Evolutionary conservation across 2,329 filamentous ascomycete species (phyloP).

Genomic region (Cryphonectria nitschkei): DNA sequence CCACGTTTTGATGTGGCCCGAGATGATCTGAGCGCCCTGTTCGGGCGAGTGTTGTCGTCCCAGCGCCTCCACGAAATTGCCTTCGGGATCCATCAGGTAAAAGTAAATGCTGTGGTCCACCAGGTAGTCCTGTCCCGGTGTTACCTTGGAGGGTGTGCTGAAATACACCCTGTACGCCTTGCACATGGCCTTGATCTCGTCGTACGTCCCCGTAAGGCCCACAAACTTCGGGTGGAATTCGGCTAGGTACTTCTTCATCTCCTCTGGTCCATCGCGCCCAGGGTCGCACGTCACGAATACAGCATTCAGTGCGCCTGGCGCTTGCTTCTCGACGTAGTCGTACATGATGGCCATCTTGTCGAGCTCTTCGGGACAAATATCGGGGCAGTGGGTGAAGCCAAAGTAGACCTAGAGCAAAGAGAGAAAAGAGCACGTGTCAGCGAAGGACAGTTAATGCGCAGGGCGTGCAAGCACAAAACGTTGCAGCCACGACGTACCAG

Average conservation of each 20-base stretch:
- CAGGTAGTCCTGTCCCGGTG: conserved; percentile 93
- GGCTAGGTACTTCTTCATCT: conserved; percentile 80
- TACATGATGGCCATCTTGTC: conserved; percentile 99
- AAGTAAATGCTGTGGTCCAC: conserved; percentile 99
- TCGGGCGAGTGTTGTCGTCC: conserved; percentile 92
- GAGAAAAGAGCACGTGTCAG: conserved; percentile 13
- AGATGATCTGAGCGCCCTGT: conserved; percentile 80
- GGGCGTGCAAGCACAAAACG: background rate
- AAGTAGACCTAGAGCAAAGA: conserved; percentile 76
- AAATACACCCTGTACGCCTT: conserved; percentile 98
- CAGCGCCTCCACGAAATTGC: conserved; percentile 96
- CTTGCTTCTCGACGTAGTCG: conserved; percentile 65
- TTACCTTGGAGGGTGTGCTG: conserved; percentile 84
- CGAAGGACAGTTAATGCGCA: background rate
- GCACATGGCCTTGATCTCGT: conserved; percentile 91
- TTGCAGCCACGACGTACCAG: conserved; percentile 55
- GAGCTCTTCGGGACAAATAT: conserved; percentile 98
- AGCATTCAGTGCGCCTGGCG: conserved; percentile 64
- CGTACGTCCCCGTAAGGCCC: conserved; percentile 90
- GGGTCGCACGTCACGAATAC: conserved; percentile 97
- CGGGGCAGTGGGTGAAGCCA: conserved; percentile 96
- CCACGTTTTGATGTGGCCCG: conserved; percentile 78
- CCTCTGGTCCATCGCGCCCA: conserved; percentile 82
- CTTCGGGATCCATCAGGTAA: conserved; percentile 98
- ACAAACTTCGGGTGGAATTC: conserved; percentile 90